Conservation (phyloP, 306 rosid genomes). For the Cyclanthera cordifolia region DNA sequence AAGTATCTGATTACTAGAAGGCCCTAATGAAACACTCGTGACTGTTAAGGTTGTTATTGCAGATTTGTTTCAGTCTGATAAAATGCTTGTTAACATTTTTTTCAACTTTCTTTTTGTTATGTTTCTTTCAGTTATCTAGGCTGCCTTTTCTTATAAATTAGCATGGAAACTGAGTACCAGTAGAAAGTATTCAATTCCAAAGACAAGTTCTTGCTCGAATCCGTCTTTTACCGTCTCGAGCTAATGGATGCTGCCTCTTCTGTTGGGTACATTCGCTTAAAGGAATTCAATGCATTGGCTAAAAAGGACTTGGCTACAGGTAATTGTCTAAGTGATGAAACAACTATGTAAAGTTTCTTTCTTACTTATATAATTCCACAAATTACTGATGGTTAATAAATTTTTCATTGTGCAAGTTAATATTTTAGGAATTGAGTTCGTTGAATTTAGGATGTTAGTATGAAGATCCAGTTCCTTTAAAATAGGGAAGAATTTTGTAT, state of each 20-base stretch:
- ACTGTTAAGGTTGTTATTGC: conserved; percentile 61
- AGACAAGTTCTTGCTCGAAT: conserved; percentile 87
- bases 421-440: not conserved
- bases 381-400: not conserved
- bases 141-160: conserved; percentile 47
- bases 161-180: conserved; percentile 88
- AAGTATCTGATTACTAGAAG: conserved; percentile 76
- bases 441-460: not conserved
- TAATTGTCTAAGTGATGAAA: conserved; percentile 22
- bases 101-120: conserved; percentile 16
- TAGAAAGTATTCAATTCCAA: conserved; percentile 54
- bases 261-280: conserved; percentile 75
- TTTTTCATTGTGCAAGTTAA: not conserved
- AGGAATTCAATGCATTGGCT: conserved; percentile 96
- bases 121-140: conserved; percentile 19
- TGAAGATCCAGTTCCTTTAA: not conserved
- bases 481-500: not conserved
- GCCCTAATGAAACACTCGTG: conserved; percentile 82
- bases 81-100: conserved; percentile 11
- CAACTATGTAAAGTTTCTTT: not conserved
- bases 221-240: conserved; percentile 78
- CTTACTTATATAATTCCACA: not conserved
- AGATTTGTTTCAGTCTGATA: conserved; percentile 21
- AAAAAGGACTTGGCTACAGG: conserved; percentile 81
- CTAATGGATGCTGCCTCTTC: conserved; percentile 45